These are phyloP conservation scores for Digitaria exilis DNA, from an alignment of 202 grass and related monocot genomes.

Conservation along the genomic window DNA sequence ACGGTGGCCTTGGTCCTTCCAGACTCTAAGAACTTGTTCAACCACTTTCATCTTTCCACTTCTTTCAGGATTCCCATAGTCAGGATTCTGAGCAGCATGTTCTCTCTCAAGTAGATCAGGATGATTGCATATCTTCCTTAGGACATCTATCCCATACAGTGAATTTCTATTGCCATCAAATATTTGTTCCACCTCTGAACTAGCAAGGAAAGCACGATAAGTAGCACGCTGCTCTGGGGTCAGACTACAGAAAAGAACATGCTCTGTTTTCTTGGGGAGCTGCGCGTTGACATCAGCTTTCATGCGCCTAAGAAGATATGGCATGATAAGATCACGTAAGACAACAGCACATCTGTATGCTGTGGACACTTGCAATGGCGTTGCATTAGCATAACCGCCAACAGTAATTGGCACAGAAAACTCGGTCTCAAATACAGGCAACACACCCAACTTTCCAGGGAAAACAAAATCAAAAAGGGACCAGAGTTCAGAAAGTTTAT, in stretches of 20 bases:
- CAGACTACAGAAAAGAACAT: slow-evolving; percentile 93
- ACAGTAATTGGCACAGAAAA: slow-evolving; percentile 95
- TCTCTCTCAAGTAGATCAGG: slow-evolving; percentile 97
- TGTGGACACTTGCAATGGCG: slow-evolving; percentile 94
- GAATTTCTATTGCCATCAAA: slow-evolving; percentile 92
- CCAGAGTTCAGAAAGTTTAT: slow-evolving; percentile 95
- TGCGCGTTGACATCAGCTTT: slow-evolving; percentile 95
- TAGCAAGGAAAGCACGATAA: slow-evolving; percentile 89
- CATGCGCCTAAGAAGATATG: slow-evolving; percentile 95
- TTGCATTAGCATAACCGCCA: slow-evolving; percentile 91
- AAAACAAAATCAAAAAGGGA: slow-evolving; percentile 99
- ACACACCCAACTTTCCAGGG: slow-evolving; percentile 96
- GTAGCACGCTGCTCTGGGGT: slow-evolving; percentile 67
- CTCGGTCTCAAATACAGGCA: slow-evolving; percentile 88
- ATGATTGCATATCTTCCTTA: slow-evolving; percentile 97
- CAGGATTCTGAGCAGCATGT: slow-evolving; percentile 70
- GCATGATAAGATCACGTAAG: slow-evolving; percentile 86
- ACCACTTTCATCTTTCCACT: slow-evolving; percentile 97
- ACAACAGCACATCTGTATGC: slow-evolving; percentile 93
- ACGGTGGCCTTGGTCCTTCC: slow-evolving; percentile 90
- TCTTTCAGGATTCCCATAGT: slow-evolving; percentile 84
- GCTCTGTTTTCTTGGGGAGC: slow-evolving; percentile 96
- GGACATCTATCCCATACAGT: slow-evolving; percentile 88
- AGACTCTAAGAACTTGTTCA: slow-evolving; percentile 80
- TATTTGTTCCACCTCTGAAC: slow-evolving; percentile 96